Base-by-base conservation (phyloP, 805 yeast species). In the Saturnispora sanitii region DNA sequence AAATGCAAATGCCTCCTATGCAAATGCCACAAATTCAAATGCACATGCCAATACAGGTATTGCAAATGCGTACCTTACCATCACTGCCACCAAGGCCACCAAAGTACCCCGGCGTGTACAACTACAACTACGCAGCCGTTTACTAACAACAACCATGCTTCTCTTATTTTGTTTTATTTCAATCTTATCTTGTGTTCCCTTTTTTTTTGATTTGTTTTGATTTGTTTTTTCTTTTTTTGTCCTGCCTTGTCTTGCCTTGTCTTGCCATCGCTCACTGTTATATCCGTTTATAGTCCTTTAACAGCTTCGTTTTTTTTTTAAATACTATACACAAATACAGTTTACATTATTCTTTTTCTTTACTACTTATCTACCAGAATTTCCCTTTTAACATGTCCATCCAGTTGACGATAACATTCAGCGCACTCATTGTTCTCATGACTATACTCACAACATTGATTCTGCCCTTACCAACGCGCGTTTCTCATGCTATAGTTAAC, bases 401-500 rank as follows among this genome's bases (percentile, higher is more conserved):
- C 38, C 61, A 56, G 45, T 54, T 58, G 60, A 48, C 41, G 28
- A 33, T 58, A 8, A 50, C 62, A 6, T 74, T 74, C 49, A 58
- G 64, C 45, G 51, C 64, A 13, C 58, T 73, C 46, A 51, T 69
- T 21, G 50, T 51, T n/a, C 73, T 74, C 49, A 68, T 72, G 73
- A 51, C 54, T 2, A 41, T 64, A 9, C 56, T 72, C 33, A 53
- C 69, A 8, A 38, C 70, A 4, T 46, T 72, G 33, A 66, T 73
- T 23, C 50, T 70, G 49, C 80, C 80, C 15, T 56, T 73, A 46
- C 79, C 79, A 4, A 64, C 62, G 37, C 49, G 55, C 5, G 37
- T 73, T 16, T 61, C 74, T 36, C 46, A 50, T 20, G 60, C 53
- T n/a, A 50, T 71, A 19, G 65, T 71, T 3, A 15, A 26, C 11